Base-by-base conservation (phyloP, 129 eudicot genomes). In the Centrapalus pauciflorus region DNA sequence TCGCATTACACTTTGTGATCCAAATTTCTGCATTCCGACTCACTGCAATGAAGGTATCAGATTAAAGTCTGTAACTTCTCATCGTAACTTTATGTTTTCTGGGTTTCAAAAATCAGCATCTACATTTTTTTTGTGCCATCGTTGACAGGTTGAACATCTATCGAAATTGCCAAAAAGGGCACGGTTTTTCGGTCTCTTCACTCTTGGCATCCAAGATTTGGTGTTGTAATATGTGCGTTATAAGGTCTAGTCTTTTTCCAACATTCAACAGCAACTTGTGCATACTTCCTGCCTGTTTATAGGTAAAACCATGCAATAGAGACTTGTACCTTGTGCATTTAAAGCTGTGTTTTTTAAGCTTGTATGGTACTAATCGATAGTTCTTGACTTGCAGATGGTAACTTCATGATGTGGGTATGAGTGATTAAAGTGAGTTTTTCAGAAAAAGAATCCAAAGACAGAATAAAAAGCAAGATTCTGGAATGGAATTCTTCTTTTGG, bases 381-480 rank as follows among this genome's bases (percentile, higher is more conserved):
- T 63, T 62, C 13, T 26, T 71, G 70, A 25, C 54, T 34, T 61
- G 77, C n/a, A 59, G 50, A 51, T 72, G 54, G 55, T 19, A 49
- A 34, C 49, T 72, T 62, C 62, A 19, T 71, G 59, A 60, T 5
- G 8, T 60, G 35, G 69, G 51, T 23, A 59, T 24, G 51, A 13
- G 69, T 32, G 59, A 60, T 59, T 34, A 71, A 70, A 50, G 41
- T 61, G 41, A 10, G 64, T 37, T 73, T 62, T 52, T 64, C 12
- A 14, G 37, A 40, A 52, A 69, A 64, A 17, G 59, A 73, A 73
- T 73, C 72, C 65, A 40, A 73, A 64, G 65, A 51, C 21, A 21
- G 49, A 54, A 52, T n/a, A 64, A 71, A 65, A 24, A 25, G 37
- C 78, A 65, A 64, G 61, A 59, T 71, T 60, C 76, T 60, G 16